Percentiles rank a stretch among this genome's conserved stretches.
These are phyloP conservation scores for Fusarium penzigii DNA, from an alignment of 2,329 filamentous ascomycete genomes.

Conservation along the genomic window DNA sequence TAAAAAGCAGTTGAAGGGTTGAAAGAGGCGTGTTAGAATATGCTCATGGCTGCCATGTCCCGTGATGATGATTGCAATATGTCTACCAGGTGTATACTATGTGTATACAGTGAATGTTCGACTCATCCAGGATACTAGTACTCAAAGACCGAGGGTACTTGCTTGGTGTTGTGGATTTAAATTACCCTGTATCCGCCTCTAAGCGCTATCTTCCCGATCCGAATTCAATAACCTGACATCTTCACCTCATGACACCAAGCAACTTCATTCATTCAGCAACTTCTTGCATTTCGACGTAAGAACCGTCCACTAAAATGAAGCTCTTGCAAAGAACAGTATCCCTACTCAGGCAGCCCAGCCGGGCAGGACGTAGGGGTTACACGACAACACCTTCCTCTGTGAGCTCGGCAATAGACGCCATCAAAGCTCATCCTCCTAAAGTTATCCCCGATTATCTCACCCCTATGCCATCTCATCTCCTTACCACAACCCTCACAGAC, in stretches of 20 bases:
- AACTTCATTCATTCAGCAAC: no score
- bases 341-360: slow-evolving; percentile 10
- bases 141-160: no score
- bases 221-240: no score
- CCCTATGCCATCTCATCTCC: slow-evolving; percentile 64
- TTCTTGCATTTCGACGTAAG: background rate
- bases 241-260: no score
- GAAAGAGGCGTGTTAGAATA: background rate
- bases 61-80: no score
- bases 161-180: no score
- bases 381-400: slow-evolving; percentile 6
- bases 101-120: no score
- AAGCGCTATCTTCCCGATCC: no score
- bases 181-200: no score
- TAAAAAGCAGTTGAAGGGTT: background rate
- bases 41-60: background rate
- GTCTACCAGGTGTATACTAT: no score
- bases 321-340: background rate
- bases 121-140: no score
- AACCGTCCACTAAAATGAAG: background rate
- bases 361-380: slow-evolving; percentile 4
- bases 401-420: slow-evolving; percentile 17
- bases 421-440: slow-evolving; percentile 34
- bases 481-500: slow-evolving; percentile 62
- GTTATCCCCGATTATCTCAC: slow-evolving; percentile 48